Conservation (phyloP, 345 rosid genomes). For the Sapria himalayana region DNA sequence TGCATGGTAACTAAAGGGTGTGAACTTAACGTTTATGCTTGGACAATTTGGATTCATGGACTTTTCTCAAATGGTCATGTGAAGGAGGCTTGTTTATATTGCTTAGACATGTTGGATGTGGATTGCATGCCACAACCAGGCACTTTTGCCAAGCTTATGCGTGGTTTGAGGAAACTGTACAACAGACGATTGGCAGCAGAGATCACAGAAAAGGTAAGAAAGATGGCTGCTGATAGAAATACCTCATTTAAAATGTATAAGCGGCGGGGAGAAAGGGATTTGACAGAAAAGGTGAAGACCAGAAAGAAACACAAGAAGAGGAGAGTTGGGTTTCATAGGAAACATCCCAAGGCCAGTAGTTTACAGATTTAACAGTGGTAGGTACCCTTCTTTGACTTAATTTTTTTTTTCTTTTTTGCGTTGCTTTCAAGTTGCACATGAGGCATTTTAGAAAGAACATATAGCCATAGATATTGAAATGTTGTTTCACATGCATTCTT, state of each 20-base stretch:
- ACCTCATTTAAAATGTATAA: slow-evolving; percentile 83
- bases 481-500: too few relatives aligned
- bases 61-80: slow-evolving; percentile 62
- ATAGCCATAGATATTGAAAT: too few relatives aligned
- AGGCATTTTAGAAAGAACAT: too few relatives aligned
- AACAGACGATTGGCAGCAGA: slow-evolving; percentile 63
- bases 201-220: slow-evolving; percentile 78
- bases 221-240: slow-evolving; percentile 65
- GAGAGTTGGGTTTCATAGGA: slow-evolving; percentile 17
- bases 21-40: slow-evolving; percentile 43
- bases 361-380: not conserved
- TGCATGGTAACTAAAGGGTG: slow-evolving; percentile 47
- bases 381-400: too few relatives aligned
- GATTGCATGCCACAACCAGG: slow-evolving; percentile 71
- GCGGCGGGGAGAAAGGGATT: slow-evolving; percentile 65
- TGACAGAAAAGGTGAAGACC: slow-evolving; percentile 38
- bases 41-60: slow-evolving; percentile 94
- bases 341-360: slow-evolving; percentile 3
- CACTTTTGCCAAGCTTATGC: slow-evolving; percentile 80
- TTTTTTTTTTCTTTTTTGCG: too few relatives aligned
- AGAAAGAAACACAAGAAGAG: slow-evolving; percentile 34
- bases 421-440: too few relatives aligned
- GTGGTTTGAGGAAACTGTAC: slow-evolving; percentile 47
- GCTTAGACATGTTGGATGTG: slow-evolving; percentile 84
- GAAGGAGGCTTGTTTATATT: slow-evolving; percentile 70